phyloP scores from a whole-genome alignment of 1,284 basidiomycete genomes.

The Ustilago tritici region DNA sequence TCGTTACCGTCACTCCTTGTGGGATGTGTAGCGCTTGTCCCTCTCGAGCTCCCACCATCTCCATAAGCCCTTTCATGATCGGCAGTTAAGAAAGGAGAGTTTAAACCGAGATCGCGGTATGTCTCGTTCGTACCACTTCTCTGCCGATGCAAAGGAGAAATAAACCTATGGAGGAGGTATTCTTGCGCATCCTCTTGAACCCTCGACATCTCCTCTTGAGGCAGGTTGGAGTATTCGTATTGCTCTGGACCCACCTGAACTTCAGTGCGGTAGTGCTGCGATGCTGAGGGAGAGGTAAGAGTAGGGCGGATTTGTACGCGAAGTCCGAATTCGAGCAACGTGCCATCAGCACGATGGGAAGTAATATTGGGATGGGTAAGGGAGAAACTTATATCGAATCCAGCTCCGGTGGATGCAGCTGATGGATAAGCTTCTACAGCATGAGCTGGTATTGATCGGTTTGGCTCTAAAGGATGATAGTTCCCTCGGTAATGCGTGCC shows the following conservation, averaged over 20 bases:
- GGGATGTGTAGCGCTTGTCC: neutral
- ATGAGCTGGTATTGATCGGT: too few species aligned
- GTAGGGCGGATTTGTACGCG: conserved; percentile 25
- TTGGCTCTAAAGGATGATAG: too few species aligned
- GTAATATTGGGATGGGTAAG: conserved; percentile 23
- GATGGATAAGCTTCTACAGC: neutral
- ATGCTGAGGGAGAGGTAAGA: neutral
- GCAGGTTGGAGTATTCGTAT: conserved; percentile 35
- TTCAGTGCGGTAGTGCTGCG: neutral
- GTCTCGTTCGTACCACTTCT: neutral
- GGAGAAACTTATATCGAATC: conserved; percentile 44
- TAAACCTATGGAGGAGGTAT: conserved; percentile 9
- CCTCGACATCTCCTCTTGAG: conserved; percentile 15
- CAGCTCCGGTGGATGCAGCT: neutral
- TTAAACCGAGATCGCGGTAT: neutral
- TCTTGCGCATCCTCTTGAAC: conserved; percentile 40
- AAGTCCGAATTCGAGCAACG: conserved; percentile 33
- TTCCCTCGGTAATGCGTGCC: too few species aligned
- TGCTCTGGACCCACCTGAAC: conserved; percentile 1
- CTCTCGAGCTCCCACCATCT: neutral
- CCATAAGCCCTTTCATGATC: neutral
- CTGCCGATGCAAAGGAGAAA: neutral
- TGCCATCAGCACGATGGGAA: conserved; percentile 5
- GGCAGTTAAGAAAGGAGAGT: neutral
- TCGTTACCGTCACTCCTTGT: neutral